phyloP scores from a whole-genome alignment of 2,329 filamentous ascomycete genomes.

The Lizonia empirigonia region DNA sequence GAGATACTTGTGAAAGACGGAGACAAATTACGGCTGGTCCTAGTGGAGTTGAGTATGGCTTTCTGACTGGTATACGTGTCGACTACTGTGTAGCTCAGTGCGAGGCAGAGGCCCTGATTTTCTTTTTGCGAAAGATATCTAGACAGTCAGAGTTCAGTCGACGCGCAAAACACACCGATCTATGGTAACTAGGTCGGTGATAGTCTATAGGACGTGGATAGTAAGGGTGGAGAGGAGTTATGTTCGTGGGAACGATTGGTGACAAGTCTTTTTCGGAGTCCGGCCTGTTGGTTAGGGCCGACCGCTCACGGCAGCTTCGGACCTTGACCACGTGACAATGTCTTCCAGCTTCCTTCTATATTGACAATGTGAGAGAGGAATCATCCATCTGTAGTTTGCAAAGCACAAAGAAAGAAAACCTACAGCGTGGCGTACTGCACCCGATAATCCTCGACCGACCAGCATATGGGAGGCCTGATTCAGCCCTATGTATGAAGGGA shows the following conservation, averaged over 20 bases:
- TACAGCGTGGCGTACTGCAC: background rate
- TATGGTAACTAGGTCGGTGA: constrained; percentile 2
- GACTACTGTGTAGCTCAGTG: constrained; percentile 1
- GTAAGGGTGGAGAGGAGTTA: background rate
- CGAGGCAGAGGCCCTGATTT: background rate
- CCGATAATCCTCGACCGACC: too few relatives aligned
- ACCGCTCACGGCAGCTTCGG: constrained; percentile 3
- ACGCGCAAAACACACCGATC: constrained; percentile 16
- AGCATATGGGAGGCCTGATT: too few relatives aligned
- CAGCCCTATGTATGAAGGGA: too few relatives aligned
- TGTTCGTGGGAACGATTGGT: background rate
- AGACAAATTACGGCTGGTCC: background rate
- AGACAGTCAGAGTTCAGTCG: constrained; percentile 11
- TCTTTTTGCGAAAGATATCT: constrained; percentile 1
- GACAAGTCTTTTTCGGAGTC: constrained; percentile 15
- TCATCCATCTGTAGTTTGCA: too few relatives aligned
- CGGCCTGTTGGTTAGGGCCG: constrained; percentile 10
- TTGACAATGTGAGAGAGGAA: too few relatives aligned
- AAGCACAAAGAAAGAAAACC: background rate
- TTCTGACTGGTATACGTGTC: background rate
- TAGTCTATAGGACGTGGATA: background rate
- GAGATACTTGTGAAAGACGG: background rate
- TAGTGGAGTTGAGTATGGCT: background rate
- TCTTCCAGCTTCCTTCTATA: background rate
- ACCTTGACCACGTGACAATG: constrained; percentile 10